Evolutionary conservation across 306 rosid species (phyloP).

Genomic region (Astragalus glycyphyllos): DNA sequence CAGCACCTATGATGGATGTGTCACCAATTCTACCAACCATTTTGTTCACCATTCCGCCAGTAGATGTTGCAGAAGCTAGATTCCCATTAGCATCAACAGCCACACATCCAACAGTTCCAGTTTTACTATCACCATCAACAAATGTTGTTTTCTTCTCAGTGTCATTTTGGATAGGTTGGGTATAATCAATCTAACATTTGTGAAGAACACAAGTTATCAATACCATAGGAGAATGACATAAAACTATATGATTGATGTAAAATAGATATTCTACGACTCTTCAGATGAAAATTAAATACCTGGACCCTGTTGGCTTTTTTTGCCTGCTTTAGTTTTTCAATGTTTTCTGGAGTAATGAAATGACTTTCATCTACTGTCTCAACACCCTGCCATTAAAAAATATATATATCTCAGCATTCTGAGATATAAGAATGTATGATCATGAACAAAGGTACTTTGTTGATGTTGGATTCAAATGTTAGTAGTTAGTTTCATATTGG

Average conservation of each 20-base stretch:
- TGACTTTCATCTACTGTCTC: too few species aligned
- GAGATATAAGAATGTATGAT: too few species aligned
- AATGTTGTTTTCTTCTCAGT: conserved; percentile 50
- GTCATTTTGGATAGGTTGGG: conserved; percentile 62
- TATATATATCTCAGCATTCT: too few species aligned
- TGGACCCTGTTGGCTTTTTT: too few species aligned
- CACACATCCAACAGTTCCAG: conserved; percentile 93
- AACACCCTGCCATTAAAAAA: too few species aligned
- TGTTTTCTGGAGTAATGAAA: too few species aligned
- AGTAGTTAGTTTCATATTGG: too few species aligned
- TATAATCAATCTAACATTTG: conserved; percentile 69
- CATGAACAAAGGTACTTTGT: too few species aligned
- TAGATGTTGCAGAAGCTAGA: conserved; percentile 90
- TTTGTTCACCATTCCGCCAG: conserved; percentile 90
- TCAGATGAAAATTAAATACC: neutral
- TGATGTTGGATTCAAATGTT: too few species aligned
- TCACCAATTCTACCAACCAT: conserved; percentile 92
- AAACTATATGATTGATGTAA: conserved; percentile 2
- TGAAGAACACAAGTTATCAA: conserved; percentile 11
- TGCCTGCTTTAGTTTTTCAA: too few species aligned
- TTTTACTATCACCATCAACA: conserved; percentile 69
- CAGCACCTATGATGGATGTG: conserved; percentile 82
- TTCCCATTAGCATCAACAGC: conserved; percentile 77
- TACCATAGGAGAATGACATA: neutral
- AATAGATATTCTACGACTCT: neutral